These are phyloP conservation scores for Moniliophthora roreri DNA, from an alignment of 1,284 basidiomycete genomes.

Conservation along the genomic window DNA sequence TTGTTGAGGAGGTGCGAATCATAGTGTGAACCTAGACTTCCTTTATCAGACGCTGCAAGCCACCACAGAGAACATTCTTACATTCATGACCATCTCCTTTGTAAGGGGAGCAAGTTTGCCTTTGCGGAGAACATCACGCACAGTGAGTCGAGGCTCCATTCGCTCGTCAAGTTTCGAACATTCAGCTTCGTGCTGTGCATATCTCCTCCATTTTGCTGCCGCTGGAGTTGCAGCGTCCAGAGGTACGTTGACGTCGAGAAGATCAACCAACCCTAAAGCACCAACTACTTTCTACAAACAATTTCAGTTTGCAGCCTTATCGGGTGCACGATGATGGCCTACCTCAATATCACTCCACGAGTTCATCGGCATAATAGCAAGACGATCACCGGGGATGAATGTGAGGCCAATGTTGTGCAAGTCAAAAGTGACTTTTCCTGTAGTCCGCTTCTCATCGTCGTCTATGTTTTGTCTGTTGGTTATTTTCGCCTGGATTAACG, in stretches of 20 bases:
- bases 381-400: constrained; percentile 14
- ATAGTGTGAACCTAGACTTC: constrained; percentile 7
- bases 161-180: constrained; percentile 7
- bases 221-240: background rate
- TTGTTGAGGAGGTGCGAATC: constrained; percentile 5
- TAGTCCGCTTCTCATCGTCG: constrained; percentile 8
- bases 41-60: background rate
- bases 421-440: constrained; percentile 11
- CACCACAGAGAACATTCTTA: background rate
- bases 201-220: constrained; percentile 10
- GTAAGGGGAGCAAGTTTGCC: constrained; percentile 13
- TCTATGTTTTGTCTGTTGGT: constrained; percentile 2
- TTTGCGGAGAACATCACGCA: constrained; percentile 11
- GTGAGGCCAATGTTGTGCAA: constrained; percentile 10
- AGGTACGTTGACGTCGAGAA: constrained; percentile 10
- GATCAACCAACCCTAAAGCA: constrained; percentile 12
- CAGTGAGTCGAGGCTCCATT: constrained; percentile 1
- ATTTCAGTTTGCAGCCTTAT: background rate
- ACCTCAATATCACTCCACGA: constrained; percentile 14
- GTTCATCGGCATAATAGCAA: constrained; percentile 14
- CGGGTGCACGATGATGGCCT: background rate
- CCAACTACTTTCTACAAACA: constrained; percentile 11
- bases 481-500: constrained; percentile 5
- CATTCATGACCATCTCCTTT: constrained; percentile 14
- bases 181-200: constrained; percentile 14